phyloP scores from a whole-genome alignment of 495 filamentous ascomycete genomes.

The Annulohypoxylon maeteangense region DNA sequence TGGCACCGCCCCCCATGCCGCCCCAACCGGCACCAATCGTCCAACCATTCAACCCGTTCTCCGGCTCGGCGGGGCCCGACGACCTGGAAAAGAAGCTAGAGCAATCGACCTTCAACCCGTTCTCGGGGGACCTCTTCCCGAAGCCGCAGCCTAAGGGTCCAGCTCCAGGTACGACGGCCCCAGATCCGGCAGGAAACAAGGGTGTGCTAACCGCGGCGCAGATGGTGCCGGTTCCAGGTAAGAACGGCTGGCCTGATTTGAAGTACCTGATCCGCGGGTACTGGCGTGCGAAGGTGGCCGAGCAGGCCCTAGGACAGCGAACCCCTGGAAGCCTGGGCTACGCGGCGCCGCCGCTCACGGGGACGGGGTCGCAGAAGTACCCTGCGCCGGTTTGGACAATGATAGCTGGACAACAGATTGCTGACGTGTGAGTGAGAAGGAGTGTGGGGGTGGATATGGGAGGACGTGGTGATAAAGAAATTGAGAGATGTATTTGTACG shows the following conservation, averaged over 20 bases:
- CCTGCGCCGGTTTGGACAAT: not conserved
- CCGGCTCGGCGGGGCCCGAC: too few relatives aligned
- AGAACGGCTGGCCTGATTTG: conserved; percentile 33
- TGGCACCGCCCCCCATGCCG: too few relatives aligned
- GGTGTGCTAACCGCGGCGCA: not conserved
- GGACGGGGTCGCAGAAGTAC: not conserved
- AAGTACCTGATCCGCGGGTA: conserved; percentile 4
- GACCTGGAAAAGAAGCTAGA: too few relatives aligned
- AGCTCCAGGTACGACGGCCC: too few relatives aligned
- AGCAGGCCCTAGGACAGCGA: conserved; percentile 2
- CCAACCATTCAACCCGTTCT: too few relatives aligned
- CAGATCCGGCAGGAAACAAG: not conserved
- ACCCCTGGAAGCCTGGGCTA: too few relatives aligned
- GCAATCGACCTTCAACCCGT: too few relatives aligned
- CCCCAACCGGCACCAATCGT: too few relatives aligned
- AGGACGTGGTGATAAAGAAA: too few relatives aligned
- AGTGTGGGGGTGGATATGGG: too few relatives aligned
- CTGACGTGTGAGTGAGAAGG: not conserved
- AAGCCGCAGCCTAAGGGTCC: too few relatives aligned
- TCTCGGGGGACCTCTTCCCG: too few relatives aligned
- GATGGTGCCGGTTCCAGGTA: not conserved
- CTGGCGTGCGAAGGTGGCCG: conserved; percentile 9
- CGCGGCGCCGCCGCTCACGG: not conserved
- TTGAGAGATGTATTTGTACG: not conserved
- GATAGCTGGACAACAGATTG: not conserved